Evolutionary conservation across 2,329 filamentous ascomycete genomes (phyloP).

Genomic region (Reticulascus tulasneorum): DNA sequence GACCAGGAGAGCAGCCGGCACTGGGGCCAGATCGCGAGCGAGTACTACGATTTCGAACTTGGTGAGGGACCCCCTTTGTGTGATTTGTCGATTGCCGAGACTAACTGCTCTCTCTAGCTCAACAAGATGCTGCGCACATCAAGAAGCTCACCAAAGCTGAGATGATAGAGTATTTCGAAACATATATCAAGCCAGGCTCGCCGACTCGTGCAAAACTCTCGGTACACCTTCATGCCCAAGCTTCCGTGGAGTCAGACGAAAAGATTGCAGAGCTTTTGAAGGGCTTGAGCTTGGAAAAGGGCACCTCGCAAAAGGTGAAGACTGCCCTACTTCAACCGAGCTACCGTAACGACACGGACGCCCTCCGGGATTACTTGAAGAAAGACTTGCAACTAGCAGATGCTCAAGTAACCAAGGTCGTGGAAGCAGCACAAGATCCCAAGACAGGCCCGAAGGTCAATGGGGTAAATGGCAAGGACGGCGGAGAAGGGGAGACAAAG

Average conservation of each 20-base stretch:
- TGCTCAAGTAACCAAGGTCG: constrained; percentile 45
- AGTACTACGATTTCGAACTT: constrained; percentile 86
- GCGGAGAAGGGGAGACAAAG: constrained; percentile 26
- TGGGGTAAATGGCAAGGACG: constrained; percentile 26
- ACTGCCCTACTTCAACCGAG: constrained; percentile 22
- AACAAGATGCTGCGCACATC: constrained; percentile 72
- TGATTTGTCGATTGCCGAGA: neutral
- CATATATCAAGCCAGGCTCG: constrained; percentile 73
- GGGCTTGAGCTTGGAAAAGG: constrained; percentile 29
- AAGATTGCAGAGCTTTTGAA: constrained; percentile 38
- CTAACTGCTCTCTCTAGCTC: constrained; percentile 44
- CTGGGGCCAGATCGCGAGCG: constrained; percentile 79
- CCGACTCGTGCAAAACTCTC: constrained; percentile 73
- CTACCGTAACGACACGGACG: constrained; percentile 43
- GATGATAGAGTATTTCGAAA: constrained; percentile 73
- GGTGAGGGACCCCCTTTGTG: constrained; percentile 47
- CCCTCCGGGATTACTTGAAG: constrained; percentile 47
- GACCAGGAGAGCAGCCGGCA: constrained; percentile 77
- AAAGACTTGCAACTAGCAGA: constrained; percentile 43
- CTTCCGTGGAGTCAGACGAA: constrained; percentile 40
- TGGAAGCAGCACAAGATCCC: constrained; percentile 39
- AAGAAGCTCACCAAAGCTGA: constrained; percentile 73
- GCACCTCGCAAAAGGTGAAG: constrained; percentile 18
- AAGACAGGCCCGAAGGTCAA: constrained; percentile 34
- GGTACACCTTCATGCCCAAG: constrained; percentile 77